These are phyloP conservation scores for Cryoendolithus antarcticus DNA, from an alignment of 2,329 filamentous ascomycete genomes.

Conservation along the genomic window DNA sequence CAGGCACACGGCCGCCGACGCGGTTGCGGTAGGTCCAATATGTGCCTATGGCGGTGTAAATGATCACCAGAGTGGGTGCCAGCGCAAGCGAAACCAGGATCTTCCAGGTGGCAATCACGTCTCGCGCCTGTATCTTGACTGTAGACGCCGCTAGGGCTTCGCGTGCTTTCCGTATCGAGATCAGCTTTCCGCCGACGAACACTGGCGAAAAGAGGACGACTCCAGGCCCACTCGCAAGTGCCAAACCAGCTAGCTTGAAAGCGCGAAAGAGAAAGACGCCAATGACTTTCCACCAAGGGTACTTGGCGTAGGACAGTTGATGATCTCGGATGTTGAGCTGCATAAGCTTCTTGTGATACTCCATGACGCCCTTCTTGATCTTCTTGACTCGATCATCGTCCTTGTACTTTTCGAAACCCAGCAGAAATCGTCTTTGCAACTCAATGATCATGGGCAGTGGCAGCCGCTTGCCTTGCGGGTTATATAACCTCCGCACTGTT, in stretches of 20 bases:
- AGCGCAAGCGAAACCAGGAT: conserved; percentile 75
- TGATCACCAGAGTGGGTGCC: conserved; percentile 67
- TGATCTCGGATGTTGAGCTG: conserved; percentile 83
- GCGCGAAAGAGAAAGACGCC: conserved; percentile 68
- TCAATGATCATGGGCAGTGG: conserved; percentile 87
- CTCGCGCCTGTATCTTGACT: conserved; percentile 76
- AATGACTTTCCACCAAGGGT: conserved; percentile 65
- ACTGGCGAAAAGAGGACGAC: conserved; percentile 77
- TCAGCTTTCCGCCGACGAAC: conserved; percentile 71
- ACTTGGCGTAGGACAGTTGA: conserved; percentile 72
- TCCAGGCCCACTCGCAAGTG: conserved; percentile 71
- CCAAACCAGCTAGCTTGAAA: conserved; percentile 61
- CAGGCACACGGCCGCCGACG: conserved; percentile 65
- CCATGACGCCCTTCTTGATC: conserved; percentile 61
- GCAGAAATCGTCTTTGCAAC: conserved; percentile 77
- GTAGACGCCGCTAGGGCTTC: conserved; percentile 73
- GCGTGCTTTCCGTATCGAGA: conserved; percentile 68
- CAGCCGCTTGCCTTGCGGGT: conserved; percentile 84
- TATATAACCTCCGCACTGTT: conserved; percentile 84
- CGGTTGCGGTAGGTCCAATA: conserved; percentile 71
- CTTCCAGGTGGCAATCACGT: conserved; percentile 92
- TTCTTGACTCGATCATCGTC: conserved; percentile 71
- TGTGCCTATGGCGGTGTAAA: conserved; percentile 65
- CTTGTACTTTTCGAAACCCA: conserved; percentile 86
- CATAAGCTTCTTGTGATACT: conserved; percentile 77